These are phyloP conservation scores for Trametes coccinea DNA, from an alignment of 768 basidiomycete genomes.

Conservation along the genomic window DNA sequence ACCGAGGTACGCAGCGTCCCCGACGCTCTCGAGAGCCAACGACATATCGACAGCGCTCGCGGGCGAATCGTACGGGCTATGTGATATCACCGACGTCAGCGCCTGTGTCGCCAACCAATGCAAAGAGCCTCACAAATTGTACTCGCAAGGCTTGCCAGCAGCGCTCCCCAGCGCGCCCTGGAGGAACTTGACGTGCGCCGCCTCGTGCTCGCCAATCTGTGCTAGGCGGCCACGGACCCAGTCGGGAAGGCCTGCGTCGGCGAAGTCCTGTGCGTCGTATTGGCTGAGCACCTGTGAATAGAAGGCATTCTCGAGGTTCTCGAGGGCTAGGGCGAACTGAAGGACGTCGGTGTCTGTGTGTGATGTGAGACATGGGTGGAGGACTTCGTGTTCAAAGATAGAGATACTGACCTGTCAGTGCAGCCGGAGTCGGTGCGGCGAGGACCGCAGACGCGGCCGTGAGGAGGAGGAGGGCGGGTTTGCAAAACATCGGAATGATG, in stretches of 20 bases:
- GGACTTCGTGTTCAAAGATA: too few relatives aligned
- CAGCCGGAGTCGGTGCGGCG: constrained; percentile 15
- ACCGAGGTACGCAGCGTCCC: constrained; percentile 59
- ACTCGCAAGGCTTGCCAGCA: constrained; percentile 54
- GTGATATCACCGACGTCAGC: background rate
- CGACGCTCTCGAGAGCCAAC: constrained; percentile 52
- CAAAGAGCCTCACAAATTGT: constrained; percentile 49
- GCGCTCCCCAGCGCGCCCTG: constrained; percentile 43
- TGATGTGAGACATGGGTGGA: background rate
- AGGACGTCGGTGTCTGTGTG: constrained; percentile 32
- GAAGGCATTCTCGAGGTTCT: constrained; percentile 48
- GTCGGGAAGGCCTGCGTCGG: constrained; percentile 45
- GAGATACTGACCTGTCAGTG: constrained; percentile 15
- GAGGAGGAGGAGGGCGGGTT: constrained; percentile 12
- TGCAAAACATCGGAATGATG: background rate
- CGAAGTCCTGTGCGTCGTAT: constrained; percentile 48
- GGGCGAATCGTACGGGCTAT: constrained; percentile 44
- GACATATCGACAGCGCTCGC: constrained; percentile 45
- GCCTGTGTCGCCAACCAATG: background rate
- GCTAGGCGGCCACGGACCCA: constrained; percentile 52
- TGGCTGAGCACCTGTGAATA: constrained; percentile 44
- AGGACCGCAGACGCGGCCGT: constrained; percentile 11
- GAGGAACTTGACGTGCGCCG: constrained; percentile 54
- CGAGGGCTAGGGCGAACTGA: constrained; percentile 49
- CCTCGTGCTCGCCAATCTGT: constrained; percentile 59